Conservation (phyloP, 108 stramenopile species). For the Pseudonitzschia multiseries region DNA sequence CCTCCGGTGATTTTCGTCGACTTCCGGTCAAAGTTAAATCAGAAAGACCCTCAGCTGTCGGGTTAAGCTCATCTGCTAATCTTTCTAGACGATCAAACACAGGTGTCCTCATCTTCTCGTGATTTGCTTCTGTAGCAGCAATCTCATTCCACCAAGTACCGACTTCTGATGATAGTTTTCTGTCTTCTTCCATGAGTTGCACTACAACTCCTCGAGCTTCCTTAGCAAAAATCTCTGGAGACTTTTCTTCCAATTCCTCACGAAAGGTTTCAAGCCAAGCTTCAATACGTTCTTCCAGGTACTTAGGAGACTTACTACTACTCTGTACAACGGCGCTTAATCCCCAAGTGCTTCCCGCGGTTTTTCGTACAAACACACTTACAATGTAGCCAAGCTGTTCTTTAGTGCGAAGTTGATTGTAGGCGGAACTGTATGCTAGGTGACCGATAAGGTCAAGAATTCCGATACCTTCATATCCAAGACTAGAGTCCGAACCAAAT, state of each 20-base stretch:
- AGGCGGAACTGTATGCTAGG: constrained; percentile 86
- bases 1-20: constrained; percentile 35
- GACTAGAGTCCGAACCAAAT: constrained; percentile 56
- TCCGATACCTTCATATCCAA: constrained; percentile 79
- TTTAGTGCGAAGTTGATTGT: constrained; percentile 80
- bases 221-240: constrained; percentile 56
- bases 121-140: constrained; percentile 44
- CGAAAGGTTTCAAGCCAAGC: constrained; percentile 76
- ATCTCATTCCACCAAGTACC: constrained; percentile 75
- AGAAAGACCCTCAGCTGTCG: constrained; percentile 29
- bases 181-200: constrained; percentile 72
- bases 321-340: constrained; percentile 74
- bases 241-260: constrained; percentile 75
- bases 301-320: constrained; percentile 52
- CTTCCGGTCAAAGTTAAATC: constrained; percentile 26
- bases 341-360: constrained; percentile 69
- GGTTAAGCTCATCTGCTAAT: constrained; percentile 63
- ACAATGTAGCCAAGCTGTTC: constrained; percentile 91
- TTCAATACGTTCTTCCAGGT: constrained; percentile 74
- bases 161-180: constrained; percentile 77
- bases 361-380: constrained; percentile 68
- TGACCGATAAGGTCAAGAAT: constrained; percentile 73
- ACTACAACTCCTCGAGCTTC: constrained; percentile 81
- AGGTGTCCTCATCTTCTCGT: constrained; percentile 45
- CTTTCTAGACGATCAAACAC: constrained; percentile 72